Evolutionary conservation across 2,329 filamentous ascomycete species (phyloP), one percentile per base, ranked within the genome.

Genomic region (Cladosporium velox): DNA sequence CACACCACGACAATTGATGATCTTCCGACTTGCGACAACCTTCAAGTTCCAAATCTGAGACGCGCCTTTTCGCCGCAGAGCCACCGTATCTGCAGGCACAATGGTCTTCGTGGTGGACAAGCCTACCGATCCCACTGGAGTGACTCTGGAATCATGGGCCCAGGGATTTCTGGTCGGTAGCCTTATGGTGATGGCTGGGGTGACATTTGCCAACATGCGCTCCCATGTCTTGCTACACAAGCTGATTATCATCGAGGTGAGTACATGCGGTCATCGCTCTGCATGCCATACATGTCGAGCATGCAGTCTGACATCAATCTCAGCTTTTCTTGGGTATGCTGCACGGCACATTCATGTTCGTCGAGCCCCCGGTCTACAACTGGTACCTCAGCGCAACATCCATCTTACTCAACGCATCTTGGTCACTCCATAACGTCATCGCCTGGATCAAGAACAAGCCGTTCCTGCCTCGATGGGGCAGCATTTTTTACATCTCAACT

Each of bases 391-490:
- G 86, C 1, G 79, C 82, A 28, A 87, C 85, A 2, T 87, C 85
- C 8, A 84, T 89, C 8, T 82, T 86, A 21, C 81, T 90, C 28
- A 88, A 88, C 69, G 77, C 83, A n/a, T 88, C 86, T 3, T 89
- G 87, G 85, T 83, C 80, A 14, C 76, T 90, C 10, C 88, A 90
- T 75, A 90, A 90, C 68, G 81, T 90, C 67, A 86, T 90, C 67
- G 83, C 87, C 0, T 90, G 87, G 88, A 84, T 90, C 76, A 90
- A 90, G 76, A 87, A 85, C 68, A 84, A 82, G 63, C 87, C 87
- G 0, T 88, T 89, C 70, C 57, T 70, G 8, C 65, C 69, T n/a
- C 61, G 67, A 65, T 69, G 68, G 67, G 81, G 82, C 34, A 87
- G 83, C 57, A 72, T 79, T 11, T 74, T 88, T 65, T 90, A 88